These are phyloP conservation scores for Saturnispora serradocipensis DNA, from an alignment of 805 yeast genomes.

Conservation along the genomic window DNA sequence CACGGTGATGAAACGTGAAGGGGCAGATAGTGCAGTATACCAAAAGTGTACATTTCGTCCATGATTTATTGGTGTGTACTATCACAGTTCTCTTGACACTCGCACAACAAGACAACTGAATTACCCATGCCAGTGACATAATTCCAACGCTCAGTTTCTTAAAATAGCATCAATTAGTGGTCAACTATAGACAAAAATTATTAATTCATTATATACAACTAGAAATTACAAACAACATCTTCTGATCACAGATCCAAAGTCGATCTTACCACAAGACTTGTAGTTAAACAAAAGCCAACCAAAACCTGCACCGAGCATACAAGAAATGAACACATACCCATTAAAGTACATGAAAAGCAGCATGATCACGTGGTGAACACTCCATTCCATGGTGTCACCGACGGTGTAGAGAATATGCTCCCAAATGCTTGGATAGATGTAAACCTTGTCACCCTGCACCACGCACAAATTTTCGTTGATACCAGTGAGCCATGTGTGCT, in stretches of 20 bases:
- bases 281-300: conserved; percentile 14
- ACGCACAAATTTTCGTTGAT: conserved; percentile 10
- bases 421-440: conserved; percentile 13
- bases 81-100: too few relatives aligned
- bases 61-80: too few relatives aligned
- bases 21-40: too few relatives aligned
- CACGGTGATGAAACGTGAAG: too few relatives aligned
- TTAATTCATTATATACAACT: not conserved
- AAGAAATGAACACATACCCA: conserved; percentile 16
- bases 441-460: conserved; percentile 10
- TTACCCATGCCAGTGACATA: too few relatives aligned
- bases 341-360: conserved; percentile 17
- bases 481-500: conserved; percentile 14
- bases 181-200: not conserved
- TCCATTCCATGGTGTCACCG: conserved; percentile 17
- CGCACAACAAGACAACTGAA: too few relatives aligned
- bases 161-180: not conserved
- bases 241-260: conserved; percentile 11
- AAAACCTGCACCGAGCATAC: conserved; percentile 16
- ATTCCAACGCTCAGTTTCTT: too few relatives aligned
- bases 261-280: conserved; percentile 5
- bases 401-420: conserved; percentile 12
- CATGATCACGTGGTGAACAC: conserved; percentile 15
- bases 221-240: conserved; percentile 14
- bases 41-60: too few relatives aligned